phyloP scores from a whole-genome alignment of 2,329 filamentous ascomycete genomes.

The Colletotrichum sp. region DNA sequence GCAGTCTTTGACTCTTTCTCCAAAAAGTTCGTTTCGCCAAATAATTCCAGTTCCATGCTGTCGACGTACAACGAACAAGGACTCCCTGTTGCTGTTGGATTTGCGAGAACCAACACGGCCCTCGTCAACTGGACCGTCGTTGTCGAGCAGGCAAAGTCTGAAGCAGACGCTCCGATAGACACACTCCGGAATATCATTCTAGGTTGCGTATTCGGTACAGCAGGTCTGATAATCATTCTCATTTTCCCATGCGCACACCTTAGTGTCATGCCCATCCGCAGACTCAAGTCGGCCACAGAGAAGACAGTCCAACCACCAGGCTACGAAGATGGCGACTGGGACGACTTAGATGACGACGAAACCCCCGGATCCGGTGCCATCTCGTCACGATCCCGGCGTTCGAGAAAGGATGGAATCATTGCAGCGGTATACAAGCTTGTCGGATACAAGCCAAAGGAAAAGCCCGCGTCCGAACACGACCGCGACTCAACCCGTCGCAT shows the following conservation, averaged over 20 bases:
- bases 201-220: conserved; percentile 84
- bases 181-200: conserved; percentile 81
- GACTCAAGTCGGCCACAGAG: conserved; percentile 76
- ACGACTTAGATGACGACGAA: conserved; percentile 53
- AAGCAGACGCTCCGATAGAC: conserved; percentile 78
- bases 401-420: conserved; percentile 40
- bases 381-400: conserved; percentile 42
- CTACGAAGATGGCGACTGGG: conserved; percentile 51
- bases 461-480: conserved; percentile 32
- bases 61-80: conserved; percentile 77
- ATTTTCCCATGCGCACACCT: conserved; percentile 82
- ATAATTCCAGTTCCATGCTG: conserved; percentile 73
- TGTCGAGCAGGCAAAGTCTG: conserved; percentile 75
- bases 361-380: conserved; percentile 43
- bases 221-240: conserved; percentile 73
- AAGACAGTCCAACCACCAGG: conserved; percentile 73
- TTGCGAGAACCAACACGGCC: conserved; percentile 69
- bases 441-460: conserved; percentile 25
- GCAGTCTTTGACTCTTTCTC: conserved; percentile 67
- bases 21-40: conserved; percentile 51
- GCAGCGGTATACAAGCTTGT: conserved; percentile 17
- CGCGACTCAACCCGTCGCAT: conserved; percentile 52
- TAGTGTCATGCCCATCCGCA: conserved; percentile 79
- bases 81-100: conserved; percentile 77
- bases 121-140: conserved; percentile 84